phyloP scores from a whole-genome alignment of 176 grass and related monocot genomes.

The Canna indica region DNA sequence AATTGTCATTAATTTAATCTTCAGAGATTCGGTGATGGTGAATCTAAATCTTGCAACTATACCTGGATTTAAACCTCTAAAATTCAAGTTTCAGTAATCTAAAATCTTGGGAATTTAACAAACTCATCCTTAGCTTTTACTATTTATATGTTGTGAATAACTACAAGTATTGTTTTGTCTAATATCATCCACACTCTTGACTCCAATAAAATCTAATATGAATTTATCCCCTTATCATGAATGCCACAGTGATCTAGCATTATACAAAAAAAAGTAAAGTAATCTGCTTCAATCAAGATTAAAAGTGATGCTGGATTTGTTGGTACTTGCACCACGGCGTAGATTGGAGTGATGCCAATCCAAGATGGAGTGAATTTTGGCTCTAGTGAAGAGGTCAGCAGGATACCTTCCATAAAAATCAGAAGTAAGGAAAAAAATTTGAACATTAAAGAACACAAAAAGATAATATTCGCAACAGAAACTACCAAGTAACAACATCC shows the following conservation, averaged over 20 bases:
- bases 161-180: background rate
- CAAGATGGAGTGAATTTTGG: slow-evolving; percentile 74
- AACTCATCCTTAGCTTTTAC: background rate
- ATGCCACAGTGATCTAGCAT: no score
- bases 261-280: background rate
- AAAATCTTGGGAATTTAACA: background rate
- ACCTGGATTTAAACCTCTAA: no score
- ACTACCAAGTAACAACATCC: no score
- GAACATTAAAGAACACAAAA: background rate
- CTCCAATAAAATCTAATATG: background rate
- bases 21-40: background rate
- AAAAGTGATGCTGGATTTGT: background rate
- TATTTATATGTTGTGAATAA: background rate
- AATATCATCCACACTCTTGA: no score
- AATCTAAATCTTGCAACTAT: background rate
- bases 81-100: no score
- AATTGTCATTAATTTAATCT: background rate
- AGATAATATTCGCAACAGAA: background rate
- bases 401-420: slow-evolving; percentile 52
- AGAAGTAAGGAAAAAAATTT: background rate
- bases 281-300: background rate
- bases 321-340: slow-evolving; percentile 51
- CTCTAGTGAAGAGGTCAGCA: slow-evolving; percentile 61
- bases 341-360: slow-evolving; percentile 95
- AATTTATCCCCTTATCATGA: background rate